Evolutionary conservation across 345 rosid genomes (phyloP).

Genomic region (Populus ilicifolia): DNA sequence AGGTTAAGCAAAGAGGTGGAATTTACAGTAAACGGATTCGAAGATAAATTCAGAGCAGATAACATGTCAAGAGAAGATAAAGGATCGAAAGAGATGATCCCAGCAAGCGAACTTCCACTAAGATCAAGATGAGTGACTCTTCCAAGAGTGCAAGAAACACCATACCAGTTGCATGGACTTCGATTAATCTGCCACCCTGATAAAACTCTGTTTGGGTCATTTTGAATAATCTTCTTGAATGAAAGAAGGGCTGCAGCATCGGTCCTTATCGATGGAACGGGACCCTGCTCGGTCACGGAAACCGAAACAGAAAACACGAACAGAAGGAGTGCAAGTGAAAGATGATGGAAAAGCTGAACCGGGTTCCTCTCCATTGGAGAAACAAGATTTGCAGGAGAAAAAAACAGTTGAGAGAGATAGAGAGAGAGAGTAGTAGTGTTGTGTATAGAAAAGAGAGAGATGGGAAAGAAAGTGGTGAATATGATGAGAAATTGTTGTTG

Average conservation of each 20-base stretch:
- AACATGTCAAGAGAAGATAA: conserved; percentile 58
- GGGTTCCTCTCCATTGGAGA: conserved; percentile 51
- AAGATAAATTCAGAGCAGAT: conserved; percentile 55
- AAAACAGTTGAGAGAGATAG: conserved; percentile 17
- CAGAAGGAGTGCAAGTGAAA: conserved; percentile 27
- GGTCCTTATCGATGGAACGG: conserved; percentile 50
- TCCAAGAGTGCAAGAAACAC: conserved; percentile 64
- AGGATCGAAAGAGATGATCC: conserved; percentile 52
- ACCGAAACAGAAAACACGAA: conserved; percentile 27
- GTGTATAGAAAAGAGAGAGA: conserved; percentile 13
- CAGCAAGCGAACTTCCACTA: conserved; percentile 46
- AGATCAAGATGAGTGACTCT: conserved; percentile 75
- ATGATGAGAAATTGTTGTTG: conserved; percentile 44
- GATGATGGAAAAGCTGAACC: conserved; percentile 34
- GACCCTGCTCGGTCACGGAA: conserved; percentile 22
- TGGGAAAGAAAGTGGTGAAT: conserved; percentile 26
- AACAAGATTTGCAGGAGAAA: conserved; percentile 12
- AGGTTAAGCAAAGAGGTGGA: conserved; percentile 75
- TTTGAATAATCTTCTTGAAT: conserved; percentile 65
- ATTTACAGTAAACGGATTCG: conserved; percentile 48
- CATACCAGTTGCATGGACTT: conserved; percentile 67
- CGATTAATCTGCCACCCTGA: conserved; percentile 53
- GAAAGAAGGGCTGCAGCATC: conserved; percentile 60
- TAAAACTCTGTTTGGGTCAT: conserved; percentile 60
- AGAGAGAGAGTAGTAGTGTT: conserved; percentile 8